Conservation (phyloP, 2,329 filamentous ascomycete species). For the Neoarthrinium moseri region DNA sequence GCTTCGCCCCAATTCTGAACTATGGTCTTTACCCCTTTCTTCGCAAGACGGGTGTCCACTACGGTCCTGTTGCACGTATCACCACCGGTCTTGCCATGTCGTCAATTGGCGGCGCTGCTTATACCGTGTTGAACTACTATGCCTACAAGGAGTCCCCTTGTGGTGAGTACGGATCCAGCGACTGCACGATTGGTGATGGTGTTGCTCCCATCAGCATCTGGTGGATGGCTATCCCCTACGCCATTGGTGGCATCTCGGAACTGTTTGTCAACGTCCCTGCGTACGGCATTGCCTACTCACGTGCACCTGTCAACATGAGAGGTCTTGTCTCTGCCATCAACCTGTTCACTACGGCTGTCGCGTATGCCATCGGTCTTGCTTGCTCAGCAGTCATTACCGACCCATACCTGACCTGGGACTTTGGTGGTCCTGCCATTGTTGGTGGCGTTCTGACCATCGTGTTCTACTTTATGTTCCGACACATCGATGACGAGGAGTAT, state of each 20-base stretch:
- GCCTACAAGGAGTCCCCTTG: constrained; percentile 41
- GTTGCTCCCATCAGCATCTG: constrained; percentile 50
- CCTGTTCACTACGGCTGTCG: constrained; percentile 44
- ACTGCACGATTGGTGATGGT: constrained; percentile 32
- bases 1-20: constrained; percentile 43
- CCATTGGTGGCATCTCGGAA: constrained; percentile 47
- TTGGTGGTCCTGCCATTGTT: constrained; percentile 45
- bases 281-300: constrained; percentile 51
- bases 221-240: constrained; percentile 55
- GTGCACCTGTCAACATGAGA: constrained; percentile 50
- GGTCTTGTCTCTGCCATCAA: constrained; percentile 49
- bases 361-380: constrained; percentile 44
- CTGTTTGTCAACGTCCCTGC: constrained; percentile 53
- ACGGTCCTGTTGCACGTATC: constrained; percentile 48
- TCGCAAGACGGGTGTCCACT: constrained; percentile 37
- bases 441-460: constrained; percentile 40
- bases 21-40: constrained; percentile 46
- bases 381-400: constrained; percentile 45
- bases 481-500: constrained; percentile 47
- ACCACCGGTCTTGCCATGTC: constrained; percentile 50
- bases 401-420: constrained; percentile 49
- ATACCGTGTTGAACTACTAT: constrained; percentile 39
- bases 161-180: constrained; percentile 36
- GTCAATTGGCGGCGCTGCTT: constrained; percentile 42
- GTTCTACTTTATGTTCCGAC: constrained; percentile 46